Conservation (phyloP, 2,329 filamentous ascomycete genomes). For the Trichoderma sp. region DNA sequence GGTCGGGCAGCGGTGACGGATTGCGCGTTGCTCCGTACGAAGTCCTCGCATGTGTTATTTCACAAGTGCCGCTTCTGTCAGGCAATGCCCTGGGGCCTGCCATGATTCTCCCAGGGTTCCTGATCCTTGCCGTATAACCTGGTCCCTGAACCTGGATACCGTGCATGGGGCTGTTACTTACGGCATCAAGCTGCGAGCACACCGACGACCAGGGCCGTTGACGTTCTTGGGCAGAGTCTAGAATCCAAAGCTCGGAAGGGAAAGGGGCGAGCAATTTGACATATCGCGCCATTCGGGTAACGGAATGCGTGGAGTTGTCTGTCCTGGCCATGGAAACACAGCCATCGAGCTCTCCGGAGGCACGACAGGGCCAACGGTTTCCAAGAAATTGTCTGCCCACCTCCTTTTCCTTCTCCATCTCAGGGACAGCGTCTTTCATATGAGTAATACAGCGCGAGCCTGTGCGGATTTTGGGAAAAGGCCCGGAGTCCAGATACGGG, state of each 20-base stretch:
- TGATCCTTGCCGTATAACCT: constrained; percentile 9
- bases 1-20: constrained; percentile 3
- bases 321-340: background rate
- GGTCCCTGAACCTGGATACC: constrained; percentile 6
- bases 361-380: background rate
- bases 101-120: constrained; percentile 17
- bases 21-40: background rate
- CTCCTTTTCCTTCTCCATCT: constrained; percentile 10
- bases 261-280: constrained; percentile 17
- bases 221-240: constrained; percentile 17
- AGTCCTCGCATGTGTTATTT: constrained; percentile 2
- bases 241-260: constrained; percentile 6
- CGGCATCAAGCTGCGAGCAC: background rate
- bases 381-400: background rate
- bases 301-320: background rate
- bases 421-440: background rate
- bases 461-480: background rate
- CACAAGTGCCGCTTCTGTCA: background rate
- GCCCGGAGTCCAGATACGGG: background rate
- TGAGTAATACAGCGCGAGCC: background rate
- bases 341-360: background rate
- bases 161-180: background rate
- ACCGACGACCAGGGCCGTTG: background rate
- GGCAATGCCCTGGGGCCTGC: background rate
- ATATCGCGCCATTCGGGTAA: constrained; percentile 20